Base-by-base conservation (phyloP, 352 stramenopile species). In the Phytophthora rubi region DNA sequence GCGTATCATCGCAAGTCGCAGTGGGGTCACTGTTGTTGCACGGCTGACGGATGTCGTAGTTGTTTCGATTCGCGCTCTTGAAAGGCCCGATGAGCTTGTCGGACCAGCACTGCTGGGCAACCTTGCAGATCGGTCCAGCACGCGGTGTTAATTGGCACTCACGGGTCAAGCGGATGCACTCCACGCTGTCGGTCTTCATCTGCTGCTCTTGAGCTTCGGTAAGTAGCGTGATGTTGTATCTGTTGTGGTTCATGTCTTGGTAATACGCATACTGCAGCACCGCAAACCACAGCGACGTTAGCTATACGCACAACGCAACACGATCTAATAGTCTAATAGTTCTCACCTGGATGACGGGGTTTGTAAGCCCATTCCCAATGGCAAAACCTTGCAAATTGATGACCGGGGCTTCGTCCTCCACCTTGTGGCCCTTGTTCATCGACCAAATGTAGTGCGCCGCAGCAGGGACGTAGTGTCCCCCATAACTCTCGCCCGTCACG, bases 401-500 rank as follows among this genome's bases (percentile, higher is more conserved):
- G 6, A 53, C 59, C 7, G 55, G 33, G 16, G 30, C 13, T 6
- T 65, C 35, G n/a, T 58, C 32, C 18, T 55, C 39, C 23, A n/a
- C 3, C 7, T 53, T 55, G 15, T 18, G 35, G 12, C 33, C 45
- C 62, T 82, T 76, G 53, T 77, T 83, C 67, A 70, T 45, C 59
- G 79, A 48, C 66, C 68, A 81, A 47, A 91, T 84, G 57, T 81
- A 83, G 37, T 86, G 77, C 2, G 74, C 76, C 2, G 68, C 71
- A 6, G 64, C 66, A 6, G 82, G 82, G 13, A 85, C 79, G 55
- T 85, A 90, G 57, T 90, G 82, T 10, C 82, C 82, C 0, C 59
- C 80, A 37, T 89, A 89, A 52, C 77, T 86, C 51, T 90, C 81
- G 6, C 80, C 80, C 2, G 80, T 76, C 35, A 90, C 59, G 65